A percentile compares a stretch with the other conserved stretches of the same genome.
Evolutionary conservation across 495 filamentous ascomycete species (phyloP).

Genomic region (Rhizodiscina lignyota): DNA sequence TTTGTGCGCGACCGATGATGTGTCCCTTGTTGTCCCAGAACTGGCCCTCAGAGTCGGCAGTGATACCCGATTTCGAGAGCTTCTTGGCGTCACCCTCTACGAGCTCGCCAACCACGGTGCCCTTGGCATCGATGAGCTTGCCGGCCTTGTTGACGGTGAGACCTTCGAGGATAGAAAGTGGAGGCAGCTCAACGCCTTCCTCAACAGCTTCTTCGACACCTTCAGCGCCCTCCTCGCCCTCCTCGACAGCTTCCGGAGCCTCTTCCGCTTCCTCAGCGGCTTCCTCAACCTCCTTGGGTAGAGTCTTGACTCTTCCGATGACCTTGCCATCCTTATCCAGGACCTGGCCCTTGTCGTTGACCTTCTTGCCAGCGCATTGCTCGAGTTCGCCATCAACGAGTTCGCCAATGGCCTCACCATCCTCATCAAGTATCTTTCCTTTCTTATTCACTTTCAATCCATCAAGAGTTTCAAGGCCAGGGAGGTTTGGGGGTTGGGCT

Average conservation of each 20-base stretch:
- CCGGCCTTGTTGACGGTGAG: constrained; percentile 44
- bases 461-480: constrained; percentile 23
- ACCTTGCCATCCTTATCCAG: constrained; percentile 28
- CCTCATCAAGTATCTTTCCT: constrained; percentile 29
- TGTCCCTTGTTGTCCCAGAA: constrained; percentile 29
- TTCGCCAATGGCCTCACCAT: constrained; percentile 33
- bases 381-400: constrained; percentile 30
- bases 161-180: constrained; percentile 43
- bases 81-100: constrained; percentile 27
- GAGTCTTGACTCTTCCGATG: constrained; percentile 20
- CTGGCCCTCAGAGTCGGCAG: constrained; percentile 21
- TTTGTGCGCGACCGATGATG: constrained; percentile 25
- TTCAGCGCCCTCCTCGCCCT: constrained; percentile 9
- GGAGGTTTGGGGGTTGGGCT: constrained; percentile 11
- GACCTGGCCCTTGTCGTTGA: constrained; percentile 34
- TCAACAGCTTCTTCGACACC: constrained; percentile 7
- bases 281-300: constrained; percentile 16
- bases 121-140: constrained; percentile 27
- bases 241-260: constrained; percentile 17
- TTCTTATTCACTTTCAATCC: constrained; percentile 29
- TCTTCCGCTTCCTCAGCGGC: constrained; percentile 18
- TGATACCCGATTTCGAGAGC: constrained; percentile 21
- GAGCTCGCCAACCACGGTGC: constrained; percentile 25
- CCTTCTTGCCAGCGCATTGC: constrained; percentile 32
- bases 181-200: constrained; percentile 26